A percentile compares a stretch with the other conserved stretches of the same genome.
Evolutionary conservation across 345 rosid species (phyloP).

Genomic region (Bretschneidera sinensis): DNA sequence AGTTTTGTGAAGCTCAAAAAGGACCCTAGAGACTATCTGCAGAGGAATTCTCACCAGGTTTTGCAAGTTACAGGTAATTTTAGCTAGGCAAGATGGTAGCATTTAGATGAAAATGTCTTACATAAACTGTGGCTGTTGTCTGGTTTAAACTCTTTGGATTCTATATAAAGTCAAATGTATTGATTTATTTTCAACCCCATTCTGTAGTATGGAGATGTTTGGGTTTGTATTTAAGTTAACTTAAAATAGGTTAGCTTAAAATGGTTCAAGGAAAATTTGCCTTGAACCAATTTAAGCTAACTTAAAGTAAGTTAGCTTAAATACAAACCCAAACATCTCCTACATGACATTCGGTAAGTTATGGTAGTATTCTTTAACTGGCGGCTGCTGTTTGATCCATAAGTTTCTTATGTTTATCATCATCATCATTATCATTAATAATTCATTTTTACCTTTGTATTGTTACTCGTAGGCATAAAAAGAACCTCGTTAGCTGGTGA

Average conservation of each 20-base stretch:
- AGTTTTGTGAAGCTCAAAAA: slow-evolving; percentile 53
- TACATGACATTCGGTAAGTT: too few relatives aligned
- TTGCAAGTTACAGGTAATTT: slow-evolving; percentile 30
- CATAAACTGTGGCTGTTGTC: background rate
- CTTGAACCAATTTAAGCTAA: too few relatives aligned
- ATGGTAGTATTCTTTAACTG: too few relatives aligned
- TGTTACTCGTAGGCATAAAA: slow-evolving; percentile 17
- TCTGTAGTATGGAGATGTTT: too few relatives aligned
- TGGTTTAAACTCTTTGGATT: slow-evolving; percentile 4
- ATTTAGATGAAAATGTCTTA: background rate
- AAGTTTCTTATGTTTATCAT: background rate
- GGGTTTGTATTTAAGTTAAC: too few relatives aligned
- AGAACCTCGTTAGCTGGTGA: slow-evolving; percentile 1
- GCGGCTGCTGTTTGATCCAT: too few relatives aligned
- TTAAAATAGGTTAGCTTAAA: too few relatives aligned
- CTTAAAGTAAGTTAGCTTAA: too few relatives aligned
- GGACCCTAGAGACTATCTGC: slow-evolving; percentile 22
- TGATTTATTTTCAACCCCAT: too few relatives aligned
- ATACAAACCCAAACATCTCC: too few relatives aligned
- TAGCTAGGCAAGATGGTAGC: background rate
- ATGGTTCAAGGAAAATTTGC: too few relatives aligned
- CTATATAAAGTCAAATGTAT: too few relatives aligned
- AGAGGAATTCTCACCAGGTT: slow-evolving; percentile 25
- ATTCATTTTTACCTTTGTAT: background rate
- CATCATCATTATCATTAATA: background rate